Base-by-base conservation (phyloP, 768 basidiomycete species). In the Hydnomerulius pinastri region DNA sequence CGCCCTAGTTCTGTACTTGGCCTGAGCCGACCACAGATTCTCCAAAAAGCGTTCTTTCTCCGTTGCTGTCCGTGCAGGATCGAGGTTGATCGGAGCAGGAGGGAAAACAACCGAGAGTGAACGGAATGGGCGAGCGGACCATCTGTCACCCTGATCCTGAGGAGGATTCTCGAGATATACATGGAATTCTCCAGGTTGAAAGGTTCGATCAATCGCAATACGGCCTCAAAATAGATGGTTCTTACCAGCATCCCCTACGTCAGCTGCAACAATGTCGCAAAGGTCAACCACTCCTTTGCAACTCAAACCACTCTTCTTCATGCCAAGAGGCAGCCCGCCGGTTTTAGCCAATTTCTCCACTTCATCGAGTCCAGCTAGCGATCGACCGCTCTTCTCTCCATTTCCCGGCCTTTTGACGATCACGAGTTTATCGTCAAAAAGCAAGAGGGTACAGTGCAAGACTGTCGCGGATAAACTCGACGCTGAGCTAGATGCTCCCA, bases 371-470 rank as follows among this genome's bases (percentile, higher is more conserved):
- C 93, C 92, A 4, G 88, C 76, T 41, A 93, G 67, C 9, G 77
- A 67, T 40, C 82, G 80, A 4, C 88, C 92, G 36, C 80, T 78
- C 70, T 81, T 93, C 66, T 88, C 91, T 35, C 82, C 86, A 62
- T 77, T 87, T 27, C 73, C 83, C 36, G 80, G 90, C 23, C 97
- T 80, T 71, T 98, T 98, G 40, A 86, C 89, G 53, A 99, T 83
- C 65, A 98, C 78, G 18, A 99, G 74, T 62, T 92, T 92, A 71
- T 99, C 96, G 55, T 94, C 90, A 65, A 99, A 98, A 39, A 99
- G 76, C 66, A 98, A 90, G 24, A 99, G 72, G 2, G 90, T 91
- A 68, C 90, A 95, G 62, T 92, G 87, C 15, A 96, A 77, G 1
- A 79, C 73, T 2, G 72, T 77, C 1, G 70, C 60, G 2, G 75